Evolutionary conservation across 768 basidiomycete genomes (phyloP).

Genomic region (Boletellus sp.): DNA sequence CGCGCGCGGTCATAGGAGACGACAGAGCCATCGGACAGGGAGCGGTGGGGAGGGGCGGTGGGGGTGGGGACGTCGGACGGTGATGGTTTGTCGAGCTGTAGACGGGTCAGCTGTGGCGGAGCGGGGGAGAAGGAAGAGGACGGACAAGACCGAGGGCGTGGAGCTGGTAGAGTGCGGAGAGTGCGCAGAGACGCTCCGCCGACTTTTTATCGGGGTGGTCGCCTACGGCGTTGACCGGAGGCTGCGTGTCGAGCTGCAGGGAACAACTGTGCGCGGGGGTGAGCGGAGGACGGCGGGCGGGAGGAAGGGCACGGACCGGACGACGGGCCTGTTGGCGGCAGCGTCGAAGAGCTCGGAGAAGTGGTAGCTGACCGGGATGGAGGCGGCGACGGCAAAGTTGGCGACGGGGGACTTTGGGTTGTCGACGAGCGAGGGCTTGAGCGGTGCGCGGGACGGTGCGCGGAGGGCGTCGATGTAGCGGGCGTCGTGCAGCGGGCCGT

Average conservation of each 20-base stretch:
- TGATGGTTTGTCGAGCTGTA: conserved; percentile 30
- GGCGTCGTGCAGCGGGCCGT: conserved; percentile 37
- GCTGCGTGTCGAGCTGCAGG: conserved; percentile 25
- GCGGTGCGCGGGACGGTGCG: conserved; percentile 1
- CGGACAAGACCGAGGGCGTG: conserved; percentile 61
- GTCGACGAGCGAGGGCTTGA: conserved; percentile 31
- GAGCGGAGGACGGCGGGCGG: background rate
- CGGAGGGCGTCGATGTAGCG: conserved; percentile 29
- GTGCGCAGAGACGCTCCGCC: conserved; percentile 71
- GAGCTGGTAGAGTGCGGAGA: conserved; percentile 72
- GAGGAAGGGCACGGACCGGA: conserved; percentile 17
- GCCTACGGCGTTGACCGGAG: conserved; percentile 54
- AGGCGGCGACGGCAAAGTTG: conserved; percentile 33
- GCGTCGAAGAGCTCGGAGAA: conserved; percentile 15
- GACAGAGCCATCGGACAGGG: conserved; percentile 57
- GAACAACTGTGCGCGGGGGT: conserved; percentile 18
- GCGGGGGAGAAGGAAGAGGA: conserved; percentile 9
- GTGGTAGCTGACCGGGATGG: conserved; percentile 15
- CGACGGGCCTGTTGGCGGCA: conserved; percentile 9
- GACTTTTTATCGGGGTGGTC: conserved; percentile 57
- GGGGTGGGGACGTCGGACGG: conserved; percentile 12
- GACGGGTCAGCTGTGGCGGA: background rate
- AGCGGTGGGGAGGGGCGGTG: conserved; percentile 22
- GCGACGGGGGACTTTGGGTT: conserved; percentile 54
- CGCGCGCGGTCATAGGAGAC: conserved; percentile 72